Percentiles rank a stretch among this genome's conserved stretches.
Evolutionary conservation across 495 filamentous ascomycete species (phyloP).

Genomic region (Ascodesmis nigricans): DNA sequence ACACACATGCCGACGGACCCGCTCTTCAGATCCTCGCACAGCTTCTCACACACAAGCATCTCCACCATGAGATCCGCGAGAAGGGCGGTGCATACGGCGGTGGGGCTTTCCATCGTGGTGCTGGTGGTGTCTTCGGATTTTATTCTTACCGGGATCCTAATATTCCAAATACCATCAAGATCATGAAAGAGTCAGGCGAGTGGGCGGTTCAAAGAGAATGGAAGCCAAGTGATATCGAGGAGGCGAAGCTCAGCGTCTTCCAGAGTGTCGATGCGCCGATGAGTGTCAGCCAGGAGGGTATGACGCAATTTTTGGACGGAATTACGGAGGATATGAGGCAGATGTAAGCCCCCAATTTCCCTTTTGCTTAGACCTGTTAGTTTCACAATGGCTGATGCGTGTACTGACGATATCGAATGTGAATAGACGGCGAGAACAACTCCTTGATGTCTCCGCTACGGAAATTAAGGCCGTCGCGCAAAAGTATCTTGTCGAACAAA

Average conservation of each 20-base stretch:
- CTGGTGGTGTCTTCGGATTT: constrained; percentile 76
- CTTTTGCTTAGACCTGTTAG: too few species aligned
- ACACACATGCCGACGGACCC: constrained; percentile 49
- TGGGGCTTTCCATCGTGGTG: constrained; percentile 54
- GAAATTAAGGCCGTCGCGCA: constrained; percentile 66
- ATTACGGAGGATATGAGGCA: constrained; percentile 81
- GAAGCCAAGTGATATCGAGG: constrained; percentile 73
- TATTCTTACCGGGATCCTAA: constrained; percentile 97
- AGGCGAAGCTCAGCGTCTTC: constrained; percentile 88
- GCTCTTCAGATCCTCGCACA: constrained; percentile 72
- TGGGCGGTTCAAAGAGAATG: constrained; percentile 71
- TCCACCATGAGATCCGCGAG: constrained; percentile 93
- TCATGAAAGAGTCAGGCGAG: constrained; percentile 62
- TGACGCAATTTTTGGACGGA: constrained; percentile 62
- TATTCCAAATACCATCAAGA: constrained; percentile 61
- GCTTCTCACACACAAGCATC: constrained; percentile 87
- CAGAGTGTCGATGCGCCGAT: constrained; percentile 84
- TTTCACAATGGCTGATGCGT: too few species aligned
- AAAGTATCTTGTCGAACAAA: constrained; percentile 52
- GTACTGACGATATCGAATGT: too few species aligned
- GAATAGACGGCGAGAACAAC: constrained; percentile 45
- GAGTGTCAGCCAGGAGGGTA: constrained; percentile 70
- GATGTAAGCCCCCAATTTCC: constrained; percentile 16
- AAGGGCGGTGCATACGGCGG: constrained; percentile 95
- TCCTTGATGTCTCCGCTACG: constrained; percentile 66